These are phyloP conservation scores for Anethum foeniculum DNA, from an alignment of 140 eudicot species.

Conservation along the genomic window DNA sequence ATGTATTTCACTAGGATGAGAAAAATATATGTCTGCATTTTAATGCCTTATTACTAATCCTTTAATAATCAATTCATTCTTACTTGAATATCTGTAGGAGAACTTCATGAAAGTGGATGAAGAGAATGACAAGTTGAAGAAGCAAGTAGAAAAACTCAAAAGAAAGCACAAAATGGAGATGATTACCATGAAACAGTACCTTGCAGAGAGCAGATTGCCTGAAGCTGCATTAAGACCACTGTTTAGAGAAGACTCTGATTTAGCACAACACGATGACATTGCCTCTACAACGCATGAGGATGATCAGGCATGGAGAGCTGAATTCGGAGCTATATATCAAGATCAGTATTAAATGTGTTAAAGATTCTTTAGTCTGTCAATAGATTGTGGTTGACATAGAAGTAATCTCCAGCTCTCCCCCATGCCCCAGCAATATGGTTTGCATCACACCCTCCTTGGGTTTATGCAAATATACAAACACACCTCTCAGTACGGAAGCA, in stretches of 20 bases:
- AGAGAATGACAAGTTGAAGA: conserved; percentile 70
- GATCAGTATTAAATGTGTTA: conserved; percentile 36
- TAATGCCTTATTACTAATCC: background rate
- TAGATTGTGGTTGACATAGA: conserved; percentile 10
- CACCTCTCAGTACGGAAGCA: background rate
- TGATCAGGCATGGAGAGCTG: conserved; percentile 93
- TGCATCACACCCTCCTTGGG: conserved; percentile 5
- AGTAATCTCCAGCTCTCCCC: background rate
- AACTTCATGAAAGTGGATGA: conserved; percentile 37
- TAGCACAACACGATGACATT: conserved; percentile 11
- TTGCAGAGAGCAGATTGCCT: conserved; percentile 81
- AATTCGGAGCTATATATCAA: conserved; percentile 82
- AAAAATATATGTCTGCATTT: background rate
- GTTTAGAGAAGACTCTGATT: conserved; percentile 51
- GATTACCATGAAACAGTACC: conserved; percentile 78
- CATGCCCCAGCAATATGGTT: background rate
- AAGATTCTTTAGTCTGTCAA: conserved; percentile 7
- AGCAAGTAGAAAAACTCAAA: conserved; percentile 68
- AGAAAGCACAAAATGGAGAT: conserved; percentile 96
- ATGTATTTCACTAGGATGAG: background rate
- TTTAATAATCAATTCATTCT: background rate
- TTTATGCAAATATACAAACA: background rate
- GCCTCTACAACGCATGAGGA: conserved; percentile 23
- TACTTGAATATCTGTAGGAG: conserved; percentile 30
- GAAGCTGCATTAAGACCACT: conserved; percentile 67